Evolutionary conservation across 1,284 basidiomycete species (phyloP).

Genomic region (Volvariella volvacea): DNA sequence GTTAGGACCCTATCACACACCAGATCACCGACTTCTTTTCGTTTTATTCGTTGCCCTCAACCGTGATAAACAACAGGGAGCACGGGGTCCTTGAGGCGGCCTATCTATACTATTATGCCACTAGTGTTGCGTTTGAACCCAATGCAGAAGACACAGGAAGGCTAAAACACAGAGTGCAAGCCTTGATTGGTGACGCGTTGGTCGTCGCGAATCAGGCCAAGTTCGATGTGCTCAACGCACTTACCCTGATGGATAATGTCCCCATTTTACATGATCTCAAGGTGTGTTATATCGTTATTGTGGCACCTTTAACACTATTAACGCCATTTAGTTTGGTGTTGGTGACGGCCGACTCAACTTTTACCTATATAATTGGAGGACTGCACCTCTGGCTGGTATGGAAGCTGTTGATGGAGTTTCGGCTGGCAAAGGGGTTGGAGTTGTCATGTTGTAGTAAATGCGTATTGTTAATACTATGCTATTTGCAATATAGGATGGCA

Average conservation of each 20-base stretch:
- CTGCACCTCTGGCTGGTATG: constrained; percentile 69
- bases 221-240: constrained; percentile 95
- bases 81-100: constrained; percentile 75
- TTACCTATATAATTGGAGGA: constrained; percentile 93
- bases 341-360: constrained; percentile 89
- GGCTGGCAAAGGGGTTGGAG: constrained; percentile 69
- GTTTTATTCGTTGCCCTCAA: constrained; percentile 95
- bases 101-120: constrained; percentile 91
- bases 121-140: constrained; percentile 55
- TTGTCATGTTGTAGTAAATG: constrained; percentile 65
- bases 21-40: constrained; percentile 94
- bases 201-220: constrained; percentile 75
- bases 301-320: constrained; percentile 6
- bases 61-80: constrained; percentile 66
- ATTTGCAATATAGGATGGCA: too few relatives aligned
- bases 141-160: constrained; percentile 50
- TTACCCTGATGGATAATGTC: constrained; percentile 93
- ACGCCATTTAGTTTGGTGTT: constrained; percentile 67
- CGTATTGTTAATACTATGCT: background rate
- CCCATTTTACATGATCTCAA: constrained; percentile 77
- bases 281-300: constrained; percentile 37
- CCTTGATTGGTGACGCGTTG: constrained; percentile 74
- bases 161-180: constrained; percentile 67
- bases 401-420: constrained; percentile 40
- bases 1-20: constrained; percentile 73